A percentile compares a stretch with the other conserved stretches of the same genome.
Evolutionary conservation across 495 filamentous ascomycete species (phyloP).

Genomic region (Neurospora pannonica): DNA sequence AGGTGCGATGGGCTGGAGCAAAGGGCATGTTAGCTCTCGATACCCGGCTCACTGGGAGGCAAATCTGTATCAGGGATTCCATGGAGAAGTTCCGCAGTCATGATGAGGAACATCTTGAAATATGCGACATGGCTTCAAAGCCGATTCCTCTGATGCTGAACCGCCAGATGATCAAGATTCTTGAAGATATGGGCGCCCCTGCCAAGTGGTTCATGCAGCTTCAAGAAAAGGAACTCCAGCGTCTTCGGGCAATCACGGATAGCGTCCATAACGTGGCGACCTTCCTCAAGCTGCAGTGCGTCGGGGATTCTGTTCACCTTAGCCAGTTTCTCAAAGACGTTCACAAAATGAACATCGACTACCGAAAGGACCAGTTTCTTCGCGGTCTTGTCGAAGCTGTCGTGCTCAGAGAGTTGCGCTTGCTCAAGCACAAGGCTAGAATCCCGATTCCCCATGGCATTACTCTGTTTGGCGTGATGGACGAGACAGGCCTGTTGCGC

Average conservation of each 20-base stretch:
- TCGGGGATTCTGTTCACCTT: constrained; percentile 46
- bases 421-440: constrained; percentile 65
- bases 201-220: constrained; percentile 48
- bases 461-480: constrained; percentile 72
- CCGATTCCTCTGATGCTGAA: constrained; percentile 65
- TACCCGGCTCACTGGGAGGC: constrained; percentile 38
- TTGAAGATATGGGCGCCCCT: constrained; percentile 59
- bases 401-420: constrained; percentile 53
- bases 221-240: constrained; percentile 46
- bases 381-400: constrained; percentile 53
- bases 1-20: constrained; percentile 60
- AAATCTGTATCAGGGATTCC: constrained; percentile 51
- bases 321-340: constrained; percentile 49
- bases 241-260: constrained; percentile 46
- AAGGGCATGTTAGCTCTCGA: constrained; percentile 72
- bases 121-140: constrained; percentile 57
- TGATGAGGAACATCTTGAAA: constrained; percentile 51
- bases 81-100: constrained; percentile 70
- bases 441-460: constrained; percentile 60
- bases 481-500: constrained; percentile 58
- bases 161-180: constrained; percentile 68
- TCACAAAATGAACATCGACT: constrained; percentile 45
- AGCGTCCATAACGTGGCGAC: constrained; percentile 46
- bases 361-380: constrained; percentile 56
- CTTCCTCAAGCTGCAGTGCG: constrained; percentile 49